Percentiles rank a stretch among this genome's conserved stretches.
Evolutionary conservation across 2,329 filamentous ascomycete genomes (phyloP).

Genomic region (Fusarium pilosicola): DNA sequence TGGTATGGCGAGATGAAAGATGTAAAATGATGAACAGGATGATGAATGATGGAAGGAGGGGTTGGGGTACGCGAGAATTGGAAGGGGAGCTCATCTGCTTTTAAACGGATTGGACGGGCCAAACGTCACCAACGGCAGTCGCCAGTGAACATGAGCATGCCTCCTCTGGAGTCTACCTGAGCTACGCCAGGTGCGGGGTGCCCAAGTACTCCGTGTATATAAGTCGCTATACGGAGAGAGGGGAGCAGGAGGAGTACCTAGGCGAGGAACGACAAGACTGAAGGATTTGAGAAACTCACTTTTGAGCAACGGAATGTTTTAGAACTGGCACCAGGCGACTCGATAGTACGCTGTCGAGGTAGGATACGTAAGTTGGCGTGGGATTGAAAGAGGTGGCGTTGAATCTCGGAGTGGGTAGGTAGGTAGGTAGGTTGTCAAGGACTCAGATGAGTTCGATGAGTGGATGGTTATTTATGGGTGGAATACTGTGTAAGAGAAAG

Average conservation of each 20-base stretch:
- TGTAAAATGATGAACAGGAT: slow-evolving; percentile 11
- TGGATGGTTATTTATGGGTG: background rate
- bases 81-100: slow-evolving; percentile 34
- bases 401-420: background rate
- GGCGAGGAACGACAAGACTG: background rate
- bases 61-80: background rate
- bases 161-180: slow-evolving; percentile 1
- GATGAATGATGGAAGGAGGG: slow-evolving; percentile 38
- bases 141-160: slow-evolving; percentile 15
- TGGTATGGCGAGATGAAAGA: slow-evolving; percentile 9
- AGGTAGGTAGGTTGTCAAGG: background rate
- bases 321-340: background rate
- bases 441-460: background rate
- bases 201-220: slow-evolving; percentile 37
- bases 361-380: slow-evolving; percentile 3
- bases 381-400: background rate
- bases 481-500: background rate
- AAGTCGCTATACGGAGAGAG: slow-evolving; percentile 17
- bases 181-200: slow-evolving; percentile 30
- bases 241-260: background rate
- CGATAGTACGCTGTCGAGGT: background rate
- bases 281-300: slow-evolving; percentile 26
- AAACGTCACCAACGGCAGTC: slow-evolving; percentile 40
- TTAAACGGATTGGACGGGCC: slow-evolving; percentile 37
- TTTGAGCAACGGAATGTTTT: slow-evolving; percentile 16